These are phyloP conservation scores for Pseudopithomyces chartarum DNA, from an alignment of 2,329 filamentous ascomycete genomes.

Conservation along the genomic window DNA sequence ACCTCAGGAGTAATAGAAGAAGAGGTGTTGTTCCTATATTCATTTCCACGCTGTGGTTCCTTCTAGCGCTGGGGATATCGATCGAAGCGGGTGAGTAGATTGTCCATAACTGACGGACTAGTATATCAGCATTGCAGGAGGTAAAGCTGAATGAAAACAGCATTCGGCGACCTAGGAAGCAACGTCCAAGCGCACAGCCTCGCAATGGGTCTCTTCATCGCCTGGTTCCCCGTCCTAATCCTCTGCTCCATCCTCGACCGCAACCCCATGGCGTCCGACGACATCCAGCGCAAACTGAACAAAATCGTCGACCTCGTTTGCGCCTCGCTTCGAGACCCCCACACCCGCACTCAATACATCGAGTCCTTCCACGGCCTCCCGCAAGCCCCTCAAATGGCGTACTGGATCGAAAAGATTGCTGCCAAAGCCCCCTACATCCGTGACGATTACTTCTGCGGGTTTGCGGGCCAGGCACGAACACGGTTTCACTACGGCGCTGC, in stretches of 20 bases:
- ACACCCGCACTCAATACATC: conserved; percentile 34
- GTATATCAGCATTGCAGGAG: no score
- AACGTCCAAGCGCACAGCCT: conserved; percentile 52
- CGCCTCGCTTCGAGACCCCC: conserved; percentile 34
- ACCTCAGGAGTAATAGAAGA: conserved; percentile 47
- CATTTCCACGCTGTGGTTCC: conserved; percentile 51
- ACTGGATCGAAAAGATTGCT: conserved; percentile 31
- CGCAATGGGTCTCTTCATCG: conserved; percentile 50
- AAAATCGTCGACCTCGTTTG: conserved; percentile 46
- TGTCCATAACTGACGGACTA: no score
- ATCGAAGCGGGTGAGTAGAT: no score
- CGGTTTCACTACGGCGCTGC: conserved; percentile 50
- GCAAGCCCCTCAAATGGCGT: conserved; percentile 26
- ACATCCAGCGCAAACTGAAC: conserved; percentile 48
- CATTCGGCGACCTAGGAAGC: conserved; percentile 43
- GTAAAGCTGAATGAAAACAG: no score
- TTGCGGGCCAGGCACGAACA: conserved; percentile 41
- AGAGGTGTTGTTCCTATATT: conserved; percentile 50
- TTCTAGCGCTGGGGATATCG: conserved; percentile 44
- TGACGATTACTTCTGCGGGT: conserved; percentile 47
- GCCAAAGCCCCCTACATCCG: conserved; percentile 24
- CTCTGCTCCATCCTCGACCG: conserved; percentile 53
- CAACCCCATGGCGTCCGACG: conserved; percentile 50
- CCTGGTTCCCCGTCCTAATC: conserved; percentile 54
- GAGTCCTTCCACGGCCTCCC: conserved; percentile 28